Base-by-base conservation (phyloP, 176 grass and related monocot genomes). In the Oryza meridionalis region DNA sequence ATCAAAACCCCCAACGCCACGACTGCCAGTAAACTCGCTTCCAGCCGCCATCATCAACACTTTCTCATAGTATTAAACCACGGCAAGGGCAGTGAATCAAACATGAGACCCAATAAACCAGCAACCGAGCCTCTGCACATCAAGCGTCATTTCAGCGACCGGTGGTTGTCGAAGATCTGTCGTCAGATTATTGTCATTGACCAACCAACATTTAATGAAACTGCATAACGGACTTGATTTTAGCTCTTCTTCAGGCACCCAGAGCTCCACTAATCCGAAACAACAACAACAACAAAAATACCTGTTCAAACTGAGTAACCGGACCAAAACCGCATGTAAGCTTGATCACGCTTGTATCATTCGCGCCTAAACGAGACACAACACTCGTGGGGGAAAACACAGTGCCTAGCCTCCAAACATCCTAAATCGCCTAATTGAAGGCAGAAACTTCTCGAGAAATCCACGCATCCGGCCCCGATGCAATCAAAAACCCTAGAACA, bases 401-500 rank as follows among this genome's bases (percentile, higher is more conserved):
- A 13, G 17, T 33, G 55, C 14, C 33, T 69, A 68, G 70, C 19
- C 19, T 58, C 44, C 9, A 14, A 62, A 22, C 74, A 69, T 24
- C 45, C 47, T 29, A 62, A 79, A 83, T 69, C 69, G 37, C 74
- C 17, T 43, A 15, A 14, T 10, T 2, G 9, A 46, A 51, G 5
- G 43, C 15, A 12, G 7, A 67, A 63, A 29, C 27, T 11, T 4
- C 55, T 69, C 83, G 10, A 27, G 13, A 67, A 47, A 3, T 37
- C 9, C 7, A 31, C 74, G 38, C 7, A 73, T 78, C 67, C 47
- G 25, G 46, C 26, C 29, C 40, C 14, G 40, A 49, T 35, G 69
- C 37, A 58, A 70, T 82, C 63, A 50, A 87, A 90, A 90, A 87
- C 80, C 89, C 80, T 90, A 80, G 40, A 64, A 22, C 70, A 33